Evolutionary conservation across 2,329 filamentous ascomycete species (phyloP), one percentile per base, ranked within the genome.

Genomic region (Fusarium tjaetaba): DNA sequence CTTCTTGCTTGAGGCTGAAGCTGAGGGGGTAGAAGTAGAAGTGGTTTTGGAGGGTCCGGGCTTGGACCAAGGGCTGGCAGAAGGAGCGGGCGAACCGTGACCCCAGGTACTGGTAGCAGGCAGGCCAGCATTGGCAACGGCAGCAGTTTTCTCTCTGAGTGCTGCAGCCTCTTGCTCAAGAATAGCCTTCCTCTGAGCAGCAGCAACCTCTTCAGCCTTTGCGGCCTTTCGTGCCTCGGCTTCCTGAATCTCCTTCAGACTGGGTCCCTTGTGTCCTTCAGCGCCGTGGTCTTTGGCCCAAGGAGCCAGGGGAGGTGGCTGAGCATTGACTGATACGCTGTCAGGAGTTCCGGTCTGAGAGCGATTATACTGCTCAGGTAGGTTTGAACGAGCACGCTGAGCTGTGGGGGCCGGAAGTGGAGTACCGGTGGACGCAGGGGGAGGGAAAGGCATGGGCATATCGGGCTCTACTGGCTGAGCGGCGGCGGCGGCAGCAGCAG

Each of bases 241-340:
- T 82, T 97, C 96, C 81, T 99, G 96, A 30, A 99, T 99, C 80
- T 99, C 95, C 84, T 95, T 97, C 71, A 99, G 86, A 68, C 95
- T 98, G 5, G 96, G 96, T 0, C 95, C 95, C 82, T 94, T 97
- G 45, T 94, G 90, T 30, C 88, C 84, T 68, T 90, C 88, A 10
- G 87, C 84, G 55, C 93, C 92, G 6, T 89, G 88, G 73, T 98
- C 95, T 81, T 96, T 96, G 10, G 96, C 96, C 96, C 96, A 99
- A 0, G 96, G 96, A 1, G 96, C 96, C 74, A 98, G 85, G 0
- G 96, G 94, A 8, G 95, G 90, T 5, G 89, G 87, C 72, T 88
- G 85, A 15, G 82, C 79, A 11, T 83, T 79, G 3, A 82, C 80
- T 28, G 76, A 72, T 9, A 81, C 83, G 9, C 81, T 80, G 48